A percentile compares a stretch with the other conserved stretches of the same genome.
phyloP scores from a whole-genome alignment of 1,284 basidiomycete genomes.

The Irpex lacteus region DNA sequence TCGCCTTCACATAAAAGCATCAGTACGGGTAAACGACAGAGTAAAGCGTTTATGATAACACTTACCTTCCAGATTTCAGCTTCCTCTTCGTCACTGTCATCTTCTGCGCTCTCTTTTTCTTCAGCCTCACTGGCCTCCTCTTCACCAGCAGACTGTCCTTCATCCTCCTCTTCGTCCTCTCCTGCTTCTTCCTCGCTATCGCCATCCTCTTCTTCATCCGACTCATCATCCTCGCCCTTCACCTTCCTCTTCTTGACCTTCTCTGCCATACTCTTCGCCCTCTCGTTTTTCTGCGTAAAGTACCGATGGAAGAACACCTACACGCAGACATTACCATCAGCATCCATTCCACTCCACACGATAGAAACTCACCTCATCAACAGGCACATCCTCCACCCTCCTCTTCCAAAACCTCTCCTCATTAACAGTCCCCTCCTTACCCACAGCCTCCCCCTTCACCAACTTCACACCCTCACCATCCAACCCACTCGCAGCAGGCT shows the following conservation, averaged over 20 bases:
- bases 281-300: constrained; percentile 61
- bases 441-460: constrained; percentile 62
- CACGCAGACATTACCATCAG: constrained; percentile 1
- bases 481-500: constrained; percentile 69
- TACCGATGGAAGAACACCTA: constrained; percentile 57
- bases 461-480: constrained; percentile 72
- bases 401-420: constrained; percentile 78
- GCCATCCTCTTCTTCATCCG: constrained; percentile 20
- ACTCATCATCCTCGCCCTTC: constrained; percentile 29
- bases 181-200: constrained; percentile 29
- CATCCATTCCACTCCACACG: neutral
- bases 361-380: constrained; percentile 70
- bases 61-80: constrained; percentile 84
- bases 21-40: neutral
- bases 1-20: constrained; percentile 50
- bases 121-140: constrained; percentile 29
- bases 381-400: constrained; percentile 75
- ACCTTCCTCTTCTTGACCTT: constrained; percentile 45
- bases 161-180: constrained; percentile 28
- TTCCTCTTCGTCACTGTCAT: constrained; percentile 53
- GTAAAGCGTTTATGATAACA: neutral
- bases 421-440: constrained; percentile 61
- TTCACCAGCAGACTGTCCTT: constrained; percentile 18
- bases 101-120: constrained; percentile 35
- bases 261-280: constrained; percentile 44